These are phyloP conservation scores for Leccinum angustisporum DNA, from an alignment of 1,284 basidiomycete species.

Conservation along the genomic window DNA sequence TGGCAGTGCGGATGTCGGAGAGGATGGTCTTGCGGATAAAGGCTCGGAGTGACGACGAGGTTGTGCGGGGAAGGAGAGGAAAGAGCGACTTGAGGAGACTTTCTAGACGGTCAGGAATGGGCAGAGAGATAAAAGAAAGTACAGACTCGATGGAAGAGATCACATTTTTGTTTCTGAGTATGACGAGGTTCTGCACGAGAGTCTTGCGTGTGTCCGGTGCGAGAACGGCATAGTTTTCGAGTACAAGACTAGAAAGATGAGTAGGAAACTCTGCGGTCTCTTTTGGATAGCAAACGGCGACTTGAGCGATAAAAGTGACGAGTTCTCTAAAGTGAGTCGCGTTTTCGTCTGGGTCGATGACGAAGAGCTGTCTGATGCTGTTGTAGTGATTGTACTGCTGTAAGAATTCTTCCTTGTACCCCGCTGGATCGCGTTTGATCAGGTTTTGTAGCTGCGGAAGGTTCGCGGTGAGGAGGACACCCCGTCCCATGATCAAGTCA, in stretches of 20 bases:
- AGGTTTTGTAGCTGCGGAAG: slow-evolving; percentile 90
- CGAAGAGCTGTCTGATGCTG: slow-evolving; percentile 83
- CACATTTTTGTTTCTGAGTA: slow-evolving; percentile 91
- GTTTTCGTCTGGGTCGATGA: slow-evolving; percentile 76
- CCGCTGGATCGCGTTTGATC: slow-evolving; percentile 90
- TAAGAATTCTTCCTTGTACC: slow-evolving; percentile 96
- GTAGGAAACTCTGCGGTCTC: slow-evolving; percentile 82
- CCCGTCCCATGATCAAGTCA: slow-evolving; percentile 50
- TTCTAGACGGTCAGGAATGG: neutral
- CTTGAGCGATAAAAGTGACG: slow-evolving; percentile 84
- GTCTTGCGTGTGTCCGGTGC: slow-evolving; percentile 79
- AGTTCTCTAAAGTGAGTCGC: slow-evolving; percentile 83
- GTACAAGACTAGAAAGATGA: slow-evolving; percentile 74
- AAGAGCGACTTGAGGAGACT: slow-evolving; percentile 92
- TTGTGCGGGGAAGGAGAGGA: slow-evolving; percentile 89
- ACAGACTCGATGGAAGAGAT: slow-evolving; percentile 90
- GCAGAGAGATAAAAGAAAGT: neutral
- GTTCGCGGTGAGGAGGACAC: slow-evolving; percentile 66
- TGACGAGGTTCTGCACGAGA: slow-evolving; percentile 86
- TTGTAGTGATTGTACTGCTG: slow-evolving; percentile 98
- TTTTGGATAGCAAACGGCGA: slow-evolving; percentile 85
- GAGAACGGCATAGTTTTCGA: slow-evolving; percentile 73
- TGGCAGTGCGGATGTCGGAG: slow-evolving; percentile 93
- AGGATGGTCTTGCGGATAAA: slow-evolving; percentile 95
- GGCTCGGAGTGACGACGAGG: slow-evolving; percentile 79